Base-by-base conservation (phyloP, 257 asterid genomes). In the Primulina huaijiensis region DNA sequence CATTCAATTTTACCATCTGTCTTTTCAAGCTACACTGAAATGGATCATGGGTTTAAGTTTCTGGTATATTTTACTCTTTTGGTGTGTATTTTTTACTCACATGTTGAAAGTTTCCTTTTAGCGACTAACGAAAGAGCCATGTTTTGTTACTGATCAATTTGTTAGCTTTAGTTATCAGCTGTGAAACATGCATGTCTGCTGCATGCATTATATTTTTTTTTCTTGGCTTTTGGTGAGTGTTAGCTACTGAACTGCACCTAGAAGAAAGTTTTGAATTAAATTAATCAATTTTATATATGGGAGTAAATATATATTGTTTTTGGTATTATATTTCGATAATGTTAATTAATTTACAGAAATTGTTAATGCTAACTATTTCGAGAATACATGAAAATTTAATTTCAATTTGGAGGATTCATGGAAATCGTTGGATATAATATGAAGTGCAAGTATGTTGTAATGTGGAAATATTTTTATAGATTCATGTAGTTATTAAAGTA, bases 11-110 rank as follows among this genome's bases (percentile, higher is more conserved):
- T 16, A 62, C 19, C 30, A 58, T 65, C 57, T 61, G 33, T n/a
- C 55, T 37, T 25, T 8, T 20, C 50, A 64, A 65, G 19, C 65
- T 27, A 19, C n/a, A 21, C 63, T 75, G 52, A 29, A 62, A 53
- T 21, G 27, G 46, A 64, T 59, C 29, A n/a, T 56, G 31, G 61
- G 16, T 59, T 74, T 72, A 62, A 33, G 55, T 7, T 59, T 60
- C 8, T 34, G 16, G 4, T 30, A 27, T 27, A 37, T 72, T 64
- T 57, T 29, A 8, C 29, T 14, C 62, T 8, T 50, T 63, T 70
- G 72, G 60, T 46, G 60, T 60, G 31, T 34, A 8, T 58, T 31
- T 60, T 58, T 31, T 58, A 38, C 57, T 62, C 23, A 37, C 67
- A 50, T 77, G 30, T 72, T 61, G 63, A 50, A 38, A 38, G 16